A percentile compares a stretch with the other conserved stretches of the same genome.
Evolutionary conservation across 108 stramenopile genomes (phyloP).

Genomic region (Cyclostephanos tholiformis): DNA sequence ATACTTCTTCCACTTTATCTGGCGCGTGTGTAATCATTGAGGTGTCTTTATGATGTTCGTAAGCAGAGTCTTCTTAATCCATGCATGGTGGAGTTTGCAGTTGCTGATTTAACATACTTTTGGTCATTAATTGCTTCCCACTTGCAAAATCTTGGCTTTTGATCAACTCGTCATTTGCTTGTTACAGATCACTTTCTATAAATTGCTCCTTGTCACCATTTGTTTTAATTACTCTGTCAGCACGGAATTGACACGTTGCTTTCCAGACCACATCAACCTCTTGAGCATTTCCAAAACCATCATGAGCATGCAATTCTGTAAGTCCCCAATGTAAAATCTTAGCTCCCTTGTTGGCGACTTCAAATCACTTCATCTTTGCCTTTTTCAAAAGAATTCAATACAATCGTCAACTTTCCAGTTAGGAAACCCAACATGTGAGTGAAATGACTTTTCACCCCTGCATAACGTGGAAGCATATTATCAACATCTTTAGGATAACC

Average conservation of each 20-base stretch:
- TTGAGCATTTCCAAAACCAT: conserved; percentile 37
- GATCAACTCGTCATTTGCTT: conserved; percentile 15
- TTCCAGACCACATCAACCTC: conserved; percentile 27
- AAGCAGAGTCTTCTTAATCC: conserved; percentile 1
- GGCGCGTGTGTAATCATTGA: conserved; percentile 4
- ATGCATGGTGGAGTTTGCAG: conserved; percentile 8
- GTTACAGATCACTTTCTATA: conserved; percentile 6
- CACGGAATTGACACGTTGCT: conserved; percentile 14
- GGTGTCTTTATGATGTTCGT: not conserved
- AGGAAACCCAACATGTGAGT: conserved; percentile 38
- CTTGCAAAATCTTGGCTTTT: conserved; percentile 3
- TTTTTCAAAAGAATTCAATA: conserved; percentile 27
- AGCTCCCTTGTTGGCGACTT: conserved; percentile 1
- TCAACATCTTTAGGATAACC: conserved; percentile 59
- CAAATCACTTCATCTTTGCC: conserved; percentile 9
- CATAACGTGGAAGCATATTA: conserved; percentile 52
- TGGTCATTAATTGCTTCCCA: not conserved
- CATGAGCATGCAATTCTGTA: conserved; percentile 9
- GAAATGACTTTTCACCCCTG: conserved; percentile 59
- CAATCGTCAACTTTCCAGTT: conserved; percentile 47
- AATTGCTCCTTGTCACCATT: conserved; percentile 5
- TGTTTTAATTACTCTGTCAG: conserved; percentile 13
- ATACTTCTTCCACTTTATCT: conserved; percentile 19
- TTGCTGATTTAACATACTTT: not conserved
- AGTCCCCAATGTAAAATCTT: conserved; percentile 13